Percentiles rank a stretch among this genome's conserved stretches.
phyloP scores from a whole-genome alignment of 2,329 filamentous ascomycete genomes.

The Diaporthe amygdali region DNA sequence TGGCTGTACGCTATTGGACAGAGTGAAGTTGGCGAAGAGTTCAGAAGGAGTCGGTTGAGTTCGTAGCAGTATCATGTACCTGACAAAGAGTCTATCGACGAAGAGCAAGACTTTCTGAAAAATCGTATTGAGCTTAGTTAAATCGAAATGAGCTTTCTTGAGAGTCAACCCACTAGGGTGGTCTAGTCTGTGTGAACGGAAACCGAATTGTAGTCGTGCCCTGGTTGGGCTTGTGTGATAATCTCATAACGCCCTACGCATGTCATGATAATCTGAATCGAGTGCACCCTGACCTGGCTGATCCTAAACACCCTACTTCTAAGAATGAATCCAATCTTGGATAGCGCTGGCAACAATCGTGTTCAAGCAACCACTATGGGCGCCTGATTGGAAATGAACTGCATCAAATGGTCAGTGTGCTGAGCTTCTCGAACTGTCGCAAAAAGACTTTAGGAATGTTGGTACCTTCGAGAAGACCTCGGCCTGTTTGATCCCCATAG shows the following conservation, averaged over 20 bases:
- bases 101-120: not conserved
- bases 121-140: too few relatives aligned
- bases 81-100: not conserved
- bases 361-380: not conserved
- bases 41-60: not conserved
- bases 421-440: not conserved
- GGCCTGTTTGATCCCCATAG: slow-evolving; percentile 32
- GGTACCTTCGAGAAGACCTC: slow-evolving; percentile 30
- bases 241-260: not conserved
- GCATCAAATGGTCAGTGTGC: not conserved
- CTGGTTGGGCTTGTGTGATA: not conserved
- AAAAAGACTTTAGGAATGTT: too few relatives aligned
- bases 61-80: not conserved
- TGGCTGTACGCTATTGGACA: not conserved
- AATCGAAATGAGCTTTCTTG: not conserved
- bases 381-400: not conserved
- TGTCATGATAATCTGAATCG: not conserved
- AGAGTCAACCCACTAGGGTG: not conserved
- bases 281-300: not conserved
- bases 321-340: not conserved
- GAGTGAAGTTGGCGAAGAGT: not conserved
- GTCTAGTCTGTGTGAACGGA: not conserved
- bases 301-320: not conserved
- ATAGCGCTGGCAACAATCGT: not conserved
- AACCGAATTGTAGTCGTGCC: not conserved